Evolutionary conservation across 2,329 filamentous ascomycete species (phyloP).

Genomic region (Fusarium tanahbumbuense): DNA sequence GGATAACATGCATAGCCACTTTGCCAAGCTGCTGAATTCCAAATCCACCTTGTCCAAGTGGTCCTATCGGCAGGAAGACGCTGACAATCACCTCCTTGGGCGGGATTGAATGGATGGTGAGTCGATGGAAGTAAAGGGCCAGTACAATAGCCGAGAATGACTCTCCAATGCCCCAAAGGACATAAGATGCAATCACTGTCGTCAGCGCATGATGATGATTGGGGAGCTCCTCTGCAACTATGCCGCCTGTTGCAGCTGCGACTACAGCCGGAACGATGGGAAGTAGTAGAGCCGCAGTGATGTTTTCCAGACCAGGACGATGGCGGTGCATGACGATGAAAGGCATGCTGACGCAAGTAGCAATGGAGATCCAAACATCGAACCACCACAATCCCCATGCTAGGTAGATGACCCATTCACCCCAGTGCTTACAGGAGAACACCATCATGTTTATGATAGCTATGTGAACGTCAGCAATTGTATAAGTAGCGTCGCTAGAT

Average conservation of each 20-base stretch:
- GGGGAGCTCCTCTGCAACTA: conserved; percentile 70
- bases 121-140: conserved; percentile 75
- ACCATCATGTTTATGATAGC: conserved; percentile 74
- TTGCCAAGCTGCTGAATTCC: conserved; percentile 64
- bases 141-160: conserved; percentile 70
- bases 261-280: conserved; percentile 76
- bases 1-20: conserved; percentile 57
- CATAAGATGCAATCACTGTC: conserved; percentile 73
- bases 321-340: conserved; percentile 65
- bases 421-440: conserved; percentile 72
- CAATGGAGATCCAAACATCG: conserved; percentile 63
- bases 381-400: conserved; percentile 71
- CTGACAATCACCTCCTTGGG: conserved; percentile 75
- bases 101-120: conserved; percentile 74
- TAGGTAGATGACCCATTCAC: conserved; percentile 64
- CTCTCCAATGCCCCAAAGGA: conserved; percentile 75
- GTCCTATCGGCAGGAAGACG: conserved; percentile 74
- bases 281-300: conserved; percentile 73
- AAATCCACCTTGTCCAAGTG: conserved; percentile 74
- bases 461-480: conserved; percentile 29
- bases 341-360: conserved; percentile 65
- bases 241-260: conserved; percentile 71
- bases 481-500: not conserved
- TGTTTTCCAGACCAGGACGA: conserved; percentile 62
- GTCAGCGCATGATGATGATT: conserved; percentile 66